Evolutionary conservation across 2,329 filamentous ascomycete genomes (phyloP), one percentile per base, ranked within the genome.

Genomic region (Aspergillus novoparasiticus): DNA sequence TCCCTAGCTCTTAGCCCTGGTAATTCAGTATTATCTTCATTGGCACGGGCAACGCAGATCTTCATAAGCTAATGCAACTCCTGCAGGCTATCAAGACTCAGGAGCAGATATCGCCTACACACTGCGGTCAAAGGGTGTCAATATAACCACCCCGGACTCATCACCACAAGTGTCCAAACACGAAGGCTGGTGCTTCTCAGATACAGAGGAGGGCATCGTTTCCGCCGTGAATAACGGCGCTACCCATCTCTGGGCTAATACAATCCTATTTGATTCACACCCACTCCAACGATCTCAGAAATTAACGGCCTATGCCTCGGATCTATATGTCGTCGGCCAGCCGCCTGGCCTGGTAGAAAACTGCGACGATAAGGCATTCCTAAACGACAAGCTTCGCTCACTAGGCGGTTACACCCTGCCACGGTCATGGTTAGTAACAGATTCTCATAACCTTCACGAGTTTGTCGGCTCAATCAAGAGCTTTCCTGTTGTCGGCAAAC

Each of bases 201-300:
- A 83, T 62, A 80, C 78, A 9, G 78, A 81, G 61, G 72, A 72
- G 3, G 80, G 80, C 1, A 80, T 83, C n/a, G 51, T 78, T 0
- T 62, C 70, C 4, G 82, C 82, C 0, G 57, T 84, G 1, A 58
- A 75, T 3, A 69, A 70, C 43, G 80, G 81, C 0, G 79, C 80
- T 0, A 84, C 79, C 1, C 78, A 82, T 65, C 69, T 85, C 3
- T 85, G 82, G 82, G 81, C 82, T 1, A 85, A 85, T 64, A 85
- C 83, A 0, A 80, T 85, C 46, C 69, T 85, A 1, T 85, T 85
- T 66, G 75, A 77, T 0, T 75, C 76, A 0, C 83, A 85, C 68
- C 82, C 83, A 1, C 72, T 85, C 0, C 83, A 86, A 61, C 75
- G 64, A 0, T 83, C 81, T 0, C 21, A 67, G 1, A 64, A 59